phyloP scores from a whole-genome alignment of 768 basidiomycete species.

The Phaffia australis region DNA sequence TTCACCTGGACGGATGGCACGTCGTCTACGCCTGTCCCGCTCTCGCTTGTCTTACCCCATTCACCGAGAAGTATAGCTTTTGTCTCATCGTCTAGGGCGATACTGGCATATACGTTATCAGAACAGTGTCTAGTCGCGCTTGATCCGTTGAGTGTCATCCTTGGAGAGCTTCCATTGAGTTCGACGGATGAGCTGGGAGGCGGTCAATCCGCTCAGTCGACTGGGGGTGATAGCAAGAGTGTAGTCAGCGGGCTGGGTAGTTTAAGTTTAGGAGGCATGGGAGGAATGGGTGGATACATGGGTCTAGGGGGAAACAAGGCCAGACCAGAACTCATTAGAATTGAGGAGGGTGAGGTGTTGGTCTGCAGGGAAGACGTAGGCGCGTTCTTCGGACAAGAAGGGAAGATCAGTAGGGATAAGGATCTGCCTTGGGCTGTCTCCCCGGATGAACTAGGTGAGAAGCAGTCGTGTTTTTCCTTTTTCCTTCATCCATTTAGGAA shows the following conservation, averaged over 20 bases:
- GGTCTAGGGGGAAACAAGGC: constrained; percentile 53
- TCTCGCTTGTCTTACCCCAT: constrained; percentile 53
- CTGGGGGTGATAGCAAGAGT: constrained; percentile 1
- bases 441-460: constrained; percentile 66
- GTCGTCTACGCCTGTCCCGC: neutral
- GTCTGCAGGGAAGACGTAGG: constrained; percentile 75
- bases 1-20: constrained; percentile 16
- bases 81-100: constrained; percentile 50
- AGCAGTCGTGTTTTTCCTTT: constrained; percentile 5
- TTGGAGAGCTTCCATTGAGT: constrained; percentile 2
- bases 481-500: too few relatives aligned
- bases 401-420: constrained; percentile 45
- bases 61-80: constrained; percentile 79
- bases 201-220: neutral
- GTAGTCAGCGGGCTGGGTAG: constrained; percentile 19
- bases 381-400: constrained; percentile 53
- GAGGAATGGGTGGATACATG: constrained; percentile 79
- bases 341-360: constrained; percentile 54
- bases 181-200: neutral
- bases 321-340: constrained; percentile 52
- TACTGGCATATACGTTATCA: constrained; percentile 69
- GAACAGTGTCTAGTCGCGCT: constrained; percentile 66
- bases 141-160: constrained; percentile 45
- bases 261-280: constrained; percentile 41
- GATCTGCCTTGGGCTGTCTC: constrained; percentile 64